These are phyloP conservation scores for Mariannaea elegans DNA, from an alignment of 2,329 filamentous ascomycete species.

Conservation along the genomic window DNA sequence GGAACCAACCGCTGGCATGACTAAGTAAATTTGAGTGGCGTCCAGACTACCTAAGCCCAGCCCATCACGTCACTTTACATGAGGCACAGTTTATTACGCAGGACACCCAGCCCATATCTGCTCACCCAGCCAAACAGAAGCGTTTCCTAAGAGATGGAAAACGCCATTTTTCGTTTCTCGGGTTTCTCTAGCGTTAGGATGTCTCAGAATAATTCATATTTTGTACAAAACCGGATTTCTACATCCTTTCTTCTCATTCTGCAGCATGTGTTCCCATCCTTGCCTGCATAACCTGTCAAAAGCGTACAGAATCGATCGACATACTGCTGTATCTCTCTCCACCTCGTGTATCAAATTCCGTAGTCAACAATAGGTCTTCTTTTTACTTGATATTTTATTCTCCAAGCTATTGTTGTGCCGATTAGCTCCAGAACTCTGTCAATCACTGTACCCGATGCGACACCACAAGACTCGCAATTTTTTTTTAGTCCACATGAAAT, in stretches of 20 bases:
- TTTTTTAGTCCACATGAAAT: slow-evolving; percentile 23
- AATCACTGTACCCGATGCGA: slow-evolving; percentile 1
- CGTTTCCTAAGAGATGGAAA: background rate
- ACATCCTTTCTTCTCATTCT: background rate
- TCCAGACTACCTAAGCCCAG: too few relatives aligned
- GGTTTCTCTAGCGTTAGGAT: background rate
- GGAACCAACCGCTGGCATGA: slow-evolving; percentile 2
- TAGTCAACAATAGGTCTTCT: background rate
- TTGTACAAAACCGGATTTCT: background rate
- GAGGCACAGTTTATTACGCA: slow-evolving; percentile 1
- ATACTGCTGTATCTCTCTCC: slow-evolving; percentile 1
- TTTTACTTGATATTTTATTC: background rate
- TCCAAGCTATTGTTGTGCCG: background rate
- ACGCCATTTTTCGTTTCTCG: background rate
- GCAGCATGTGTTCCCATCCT: background rate
- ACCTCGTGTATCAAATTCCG: slow-evolving; percentile 10
- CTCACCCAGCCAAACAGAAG: background rate
- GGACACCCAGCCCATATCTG: too few relatives aligned
- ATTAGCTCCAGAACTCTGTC: background rate
- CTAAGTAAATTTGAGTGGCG: background rate
- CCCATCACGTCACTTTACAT: slow-evolving; percentile 22
- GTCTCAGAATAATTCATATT: background rate
- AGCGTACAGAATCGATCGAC: background rate
- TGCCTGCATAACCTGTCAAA: background rate
- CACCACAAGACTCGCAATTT: background rate